Base-by-base conservation (phyloP, 2,329 filamentous ascomycete genomes). In the Apiospora hydei region DNA sequence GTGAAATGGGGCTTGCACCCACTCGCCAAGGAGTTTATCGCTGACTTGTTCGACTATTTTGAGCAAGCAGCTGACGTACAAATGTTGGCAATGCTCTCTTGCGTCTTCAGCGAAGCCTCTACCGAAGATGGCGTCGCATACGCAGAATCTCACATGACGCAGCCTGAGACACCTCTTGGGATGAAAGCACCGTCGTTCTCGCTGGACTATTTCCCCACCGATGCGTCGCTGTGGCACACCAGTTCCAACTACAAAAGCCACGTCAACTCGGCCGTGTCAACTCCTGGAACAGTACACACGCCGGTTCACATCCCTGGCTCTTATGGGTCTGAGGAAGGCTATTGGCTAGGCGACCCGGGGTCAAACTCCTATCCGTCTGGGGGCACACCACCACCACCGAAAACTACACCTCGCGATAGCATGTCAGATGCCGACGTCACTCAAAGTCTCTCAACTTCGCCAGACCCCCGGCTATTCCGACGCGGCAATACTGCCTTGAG, bases 41-140 rank as follows among this genome's bases (percentile, higher is more conserved):
- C 83, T 73, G 87, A 91, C 71, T 81, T 93, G n/a, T 91, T 93
- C 75, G 82, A 85, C 38, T 86, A 92, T 77, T 93, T 89, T 77
- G 91, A 92, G 79, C 85, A 82, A 70, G 83, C 87, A 43, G 89
- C 87, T 7, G 91, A 93, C 73, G 82, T 92, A 16, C 91, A 93
- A 79, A 93, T 93, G 91, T 78, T 93, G 70, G 91, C 91, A 11
- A 92, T 93, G 90, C 84, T 93, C 41, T 91, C 91, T 1, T 93
- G 91, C 79, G 88, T 93, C 72, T 92, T 93, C 78, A 89, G 88
- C 75, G 90, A 92, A 69, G 86, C 90, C 0, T 85, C 86, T 16
- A 83, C 87, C 0, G 84, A 88, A 61, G 86, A 90, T 72, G 85
- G 85, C 68, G 84, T 89, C 34, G 87, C 89, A 4, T 90, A 90